phyloP scores from a whole-genome alignment of 108 stramenopile species.

The Skeletonema costatum region DNA sequence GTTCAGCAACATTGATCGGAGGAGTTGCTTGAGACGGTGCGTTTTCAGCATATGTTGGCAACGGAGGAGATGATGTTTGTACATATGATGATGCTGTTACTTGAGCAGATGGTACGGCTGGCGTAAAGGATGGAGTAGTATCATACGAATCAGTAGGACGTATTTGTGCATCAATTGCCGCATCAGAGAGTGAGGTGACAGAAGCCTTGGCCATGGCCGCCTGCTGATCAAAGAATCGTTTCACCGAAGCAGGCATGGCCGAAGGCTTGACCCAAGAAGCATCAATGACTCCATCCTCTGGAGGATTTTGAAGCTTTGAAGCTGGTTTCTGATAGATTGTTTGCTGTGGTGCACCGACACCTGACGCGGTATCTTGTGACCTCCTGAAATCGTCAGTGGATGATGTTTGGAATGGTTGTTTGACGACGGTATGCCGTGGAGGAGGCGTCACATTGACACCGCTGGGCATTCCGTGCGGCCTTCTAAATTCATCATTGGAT shows the following conservation, averaged over 20 bases:
- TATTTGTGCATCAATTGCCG: background rate
- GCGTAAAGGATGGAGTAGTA: background rate
- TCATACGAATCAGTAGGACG: background rate
- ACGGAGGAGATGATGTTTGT: background rate
- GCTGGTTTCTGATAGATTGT: conserved; percentile 1
- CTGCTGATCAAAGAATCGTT: background rate
- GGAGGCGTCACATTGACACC: background rate
- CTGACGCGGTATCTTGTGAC: conserved; percentile 8
- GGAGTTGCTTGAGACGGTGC: background rate
- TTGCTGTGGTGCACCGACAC: conserved; percentile 8
- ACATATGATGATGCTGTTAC: background rate
- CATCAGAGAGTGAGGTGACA: background rate
- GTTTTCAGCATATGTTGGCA: background rate
- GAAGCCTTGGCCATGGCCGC: background rate
- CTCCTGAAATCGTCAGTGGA: conserved; percentile 24
- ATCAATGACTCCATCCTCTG: background rate
- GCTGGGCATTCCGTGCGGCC: conserved; percentile 11
- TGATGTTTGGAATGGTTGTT: conserved; percentile 29
- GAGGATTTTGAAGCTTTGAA: background rate
- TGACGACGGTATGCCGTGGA: background rate
- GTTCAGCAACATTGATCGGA: background rate
- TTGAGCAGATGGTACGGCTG: background rate
- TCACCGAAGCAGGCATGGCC: background rate
- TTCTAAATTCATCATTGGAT: conserved; percentile 24
- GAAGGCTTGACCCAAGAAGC: conserved; percentile 5